Percentiles rank a stretch among this genome's conserved stretches.
phyloP scores from a whole-genome alignment of 768 basidiomycete genomes.

The Clitopilus passeckerianus region DNA sequence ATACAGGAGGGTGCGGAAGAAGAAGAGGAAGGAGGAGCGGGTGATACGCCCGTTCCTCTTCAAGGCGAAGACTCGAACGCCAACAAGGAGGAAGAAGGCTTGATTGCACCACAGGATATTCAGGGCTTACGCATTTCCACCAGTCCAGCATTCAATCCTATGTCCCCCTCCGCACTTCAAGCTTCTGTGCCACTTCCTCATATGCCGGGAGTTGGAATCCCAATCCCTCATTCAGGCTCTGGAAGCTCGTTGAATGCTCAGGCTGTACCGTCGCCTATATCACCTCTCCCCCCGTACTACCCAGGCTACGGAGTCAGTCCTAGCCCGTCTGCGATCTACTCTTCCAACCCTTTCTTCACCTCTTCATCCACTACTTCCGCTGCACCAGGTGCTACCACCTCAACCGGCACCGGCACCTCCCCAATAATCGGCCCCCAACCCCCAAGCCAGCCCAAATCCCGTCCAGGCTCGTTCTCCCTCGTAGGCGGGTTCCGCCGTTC shows the following conservation, averaged over 20 bases:
- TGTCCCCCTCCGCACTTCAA: slow-evolving; percentile 11
- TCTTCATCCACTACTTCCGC: background rate
- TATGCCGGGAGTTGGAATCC: slow-evolving; percentile 7
- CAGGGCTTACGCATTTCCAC: slow-evolving; percentile 58
- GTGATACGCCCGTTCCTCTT: slow-evolving; percentile 5
- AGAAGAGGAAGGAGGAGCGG: slow-evolving; percentile 32
- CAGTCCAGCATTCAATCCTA: slow-evolving; percentile 23
- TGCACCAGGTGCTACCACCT: background rate
- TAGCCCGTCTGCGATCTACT: background rate
- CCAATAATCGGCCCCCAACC: slow-evolving; percentile 18
- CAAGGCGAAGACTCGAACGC: slow-evolving; percentile 12
- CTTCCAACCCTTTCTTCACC: background rate
- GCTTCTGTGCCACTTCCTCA: slow-evolving; percentile 19
- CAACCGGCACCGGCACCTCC: slow-evolving; percentile 9
- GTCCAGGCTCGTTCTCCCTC: slow-evolving; percentile 5
- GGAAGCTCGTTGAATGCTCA: slow-evolving; percentile 9
- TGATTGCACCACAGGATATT: slow-evolving; percentile 36
- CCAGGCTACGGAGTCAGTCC: background rate
- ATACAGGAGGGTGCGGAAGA: slow-evolving; percentile 63
- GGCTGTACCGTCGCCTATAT: slow-evolving; percentile 16
- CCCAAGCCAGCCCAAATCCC: slow-evolving; percentile 8
- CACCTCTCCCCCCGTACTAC: slow-evolving; percentile 2
- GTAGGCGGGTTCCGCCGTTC: slow-evolving; percentile 24
- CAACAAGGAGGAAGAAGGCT: slow-evolving; percentile 14
- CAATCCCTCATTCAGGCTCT: slow-evolving; percentile 4